Evolutionary conservation across 768 basidiomycete species (phyloP).

Genomic region (Dendrothele bispora): DNA sequence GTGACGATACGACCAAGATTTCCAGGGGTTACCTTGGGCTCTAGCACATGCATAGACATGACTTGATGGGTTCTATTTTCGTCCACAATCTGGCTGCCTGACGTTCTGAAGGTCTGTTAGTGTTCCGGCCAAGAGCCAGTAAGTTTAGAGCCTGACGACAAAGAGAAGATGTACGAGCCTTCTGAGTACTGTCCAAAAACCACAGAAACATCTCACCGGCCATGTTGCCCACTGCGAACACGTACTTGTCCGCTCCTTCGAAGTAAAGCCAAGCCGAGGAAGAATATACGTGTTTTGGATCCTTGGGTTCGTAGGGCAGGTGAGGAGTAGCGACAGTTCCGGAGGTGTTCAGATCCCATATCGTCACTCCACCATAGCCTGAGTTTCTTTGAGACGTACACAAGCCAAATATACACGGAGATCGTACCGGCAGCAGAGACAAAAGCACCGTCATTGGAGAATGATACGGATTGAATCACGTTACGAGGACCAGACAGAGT

Average conservation of each 20-base stretch:
- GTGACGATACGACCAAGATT: background rate
- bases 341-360: background rate
- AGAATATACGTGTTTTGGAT: background rate
- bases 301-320: background rate
- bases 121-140: background rate
- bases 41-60: background rate
- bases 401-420: too few species aligned
- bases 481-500: too few species aligned
- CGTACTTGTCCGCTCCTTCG: background rate
- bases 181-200: background rate
- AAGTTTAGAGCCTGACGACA: background rate
- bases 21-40: background rate
- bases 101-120: background rate
- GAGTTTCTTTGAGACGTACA: too few species aligned
- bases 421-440: too few species aligned
- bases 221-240: background rate
- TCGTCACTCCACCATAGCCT: background rate
- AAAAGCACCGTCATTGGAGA: too few species aligned
- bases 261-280: conserved; percentile 1
- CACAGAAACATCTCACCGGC: background rate
- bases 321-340: background rate
- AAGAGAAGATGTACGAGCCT: background rate
- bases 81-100: too few species aligned
- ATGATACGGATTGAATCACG: too few species aligned
- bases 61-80: background rate